These are phyloP conservation scores for Tuber brumale DNA, from an alignment of 495 filamentous ascomycete genomes.

Conservation along the genomic window DNA sequence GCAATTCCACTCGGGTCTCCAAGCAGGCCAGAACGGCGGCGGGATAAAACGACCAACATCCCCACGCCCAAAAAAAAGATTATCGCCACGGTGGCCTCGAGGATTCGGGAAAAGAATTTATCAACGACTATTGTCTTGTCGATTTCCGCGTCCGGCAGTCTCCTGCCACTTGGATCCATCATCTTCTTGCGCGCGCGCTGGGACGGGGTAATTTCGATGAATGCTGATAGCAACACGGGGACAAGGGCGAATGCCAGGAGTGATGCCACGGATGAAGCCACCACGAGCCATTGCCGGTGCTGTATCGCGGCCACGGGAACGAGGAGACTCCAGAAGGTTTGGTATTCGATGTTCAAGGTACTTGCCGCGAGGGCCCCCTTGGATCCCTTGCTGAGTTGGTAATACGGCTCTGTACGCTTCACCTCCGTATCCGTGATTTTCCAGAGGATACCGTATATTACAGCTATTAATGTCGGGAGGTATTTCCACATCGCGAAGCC, in stretches of 20 bases:
- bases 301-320: conserved; percentile 56
- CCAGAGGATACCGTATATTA: conserved; percentile 67
- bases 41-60: conserved; percentile 43
- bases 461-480: conserved; percentile 60
- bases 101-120: conserved; percentile 55
- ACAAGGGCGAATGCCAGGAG: conserved; percentile 58
- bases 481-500: conserved; percentile 68
- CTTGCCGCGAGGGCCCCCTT: conserved; percentile 59
- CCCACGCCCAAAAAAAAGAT: conserved; percentile 50
- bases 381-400: conserved; percentile 58
- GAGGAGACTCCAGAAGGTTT: conserved; percentile 57
- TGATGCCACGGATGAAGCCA: conserved; percentile 55
- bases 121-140: conserved; percentile 53
- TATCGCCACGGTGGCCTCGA: conserved; percentile 48
- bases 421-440: conserved; percentile 69
- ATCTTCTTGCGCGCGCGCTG: conserved; percentile 43
- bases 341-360: conserved; percentile 67
- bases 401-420: conserved; percentile 66
- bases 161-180: conserved; percentile 4
- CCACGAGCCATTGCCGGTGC: conserved; percentile 60
- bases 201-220: conserved; percentile 50
- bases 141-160: conserved; percentile 14
- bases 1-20: conserved; percentile 67
- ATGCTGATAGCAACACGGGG: conserved; percentile 57
- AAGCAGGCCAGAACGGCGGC: conserved; percentile 57